Base-by-base conservation (phyloP, 495 filamentous ascomycete genomes). In the Elasticomyces elasticus region DNA sequence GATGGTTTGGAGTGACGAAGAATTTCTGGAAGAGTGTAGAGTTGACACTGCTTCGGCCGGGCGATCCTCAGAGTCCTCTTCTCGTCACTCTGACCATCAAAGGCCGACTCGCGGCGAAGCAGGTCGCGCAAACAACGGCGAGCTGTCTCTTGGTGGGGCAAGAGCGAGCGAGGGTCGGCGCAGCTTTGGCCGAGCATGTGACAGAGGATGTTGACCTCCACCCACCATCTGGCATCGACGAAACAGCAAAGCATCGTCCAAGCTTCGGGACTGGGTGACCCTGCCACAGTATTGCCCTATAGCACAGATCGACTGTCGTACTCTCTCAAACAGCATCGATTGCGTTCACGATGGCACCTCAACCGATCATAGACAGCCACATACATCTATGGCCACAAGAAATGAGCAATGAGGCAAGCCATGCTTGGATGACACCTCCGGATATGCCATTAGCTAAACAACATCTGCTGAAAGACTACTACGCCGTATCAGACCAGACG, bases 321-420 rank as follows among this genome's bases (percentile, higher is more conserved):
- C n/a, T n/a, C n/a, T n/a, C n/a, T n/a, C 12, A 12, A 40, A 40
- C 12, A 40, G 35, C 35, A 40, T 3, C 2, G 4, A 17, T 40
- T n/a, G 5, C 5, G 5, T 2, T 40, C 42, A 45, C 5, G 10
- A 67, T 67, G 59, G 15, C 59, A 30, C 45, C 55, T 19, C 50
- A n/a, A 9, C 41, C 66, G 56, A 77, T 89, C 49, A 74, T 94
- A 51, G 89, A 94, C 71, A 83, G 87, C 9, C 89, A 95, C 72
- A 82, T 94, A 69, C 89, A 94, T 69, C 81, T 94, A 65, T 92
- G 79, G 70, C 82, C 84, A 55, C 64, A 71, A 47, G 76, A 79
- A 31, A 83, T 65, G 33, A 49, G 54, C 0, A 64, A 89, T 58
- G 65, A 84, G 28, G 55, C 69, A 44, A 75, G 76, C 24, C 72